Conservation (phyloP, 108 stramenopile genomes). For the Skeletonema costatum region DNA sequence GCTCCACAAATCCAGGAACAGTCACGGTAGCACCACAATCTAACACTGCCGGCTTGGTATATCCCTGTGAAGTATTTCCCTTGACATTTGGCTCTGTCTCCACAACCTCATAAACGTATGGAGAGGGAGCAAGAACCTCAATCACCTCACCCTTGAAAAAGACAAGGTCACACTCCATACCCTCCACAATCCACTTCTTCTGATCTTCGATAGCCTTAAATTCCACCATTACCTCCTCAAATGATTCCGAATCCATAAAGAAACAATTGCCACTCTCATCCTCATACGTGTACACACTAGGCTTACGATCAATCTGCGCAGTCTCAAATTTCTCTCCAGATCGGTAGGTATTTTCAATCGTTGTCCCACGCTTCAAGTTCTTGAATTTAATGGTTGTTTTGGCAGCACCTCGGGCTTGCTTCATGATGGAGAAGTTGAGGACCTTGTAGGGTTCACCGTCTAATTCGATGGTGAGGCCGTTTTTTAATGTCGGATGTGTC, state of each 20-base stretch:
- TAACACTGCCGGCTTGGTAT: constrained; percentile 81
- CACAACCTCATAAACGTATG: constrained; percentile 69
- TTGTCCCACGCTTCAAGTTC: constrained; percentile 90
- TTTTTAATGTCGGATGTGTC: constrained; percentile 94
- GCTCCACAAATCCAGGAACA: constrained; percentile 80
- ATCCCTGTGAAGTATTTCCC: constrained; percentile 94
- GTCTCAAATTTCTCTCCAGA: constrained; percentile 91
- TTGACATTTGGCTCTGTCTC: constrained; percentile 92
- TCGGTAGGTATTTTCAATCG: constrained; percentile 94
- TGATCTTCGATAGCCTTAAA: constrained; percentile 65
- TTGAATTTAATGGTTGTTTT: constrained; percentile 94
- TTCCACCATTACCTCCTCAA: constrained; percentile 84
- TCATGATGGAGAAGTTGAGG: constrained; percentile 90
- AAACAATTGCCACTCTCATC: constrained; percentile 79
- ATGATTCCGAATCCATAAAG: constrained; percentile 94
- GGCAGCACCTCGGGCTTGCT: constrained; percentile 91
- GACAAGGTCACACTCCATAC: constrained; percentile 77
- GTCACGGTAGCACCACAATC: constrained; percentile 76
- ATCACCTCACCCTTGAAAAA: constrained; percentile 87
- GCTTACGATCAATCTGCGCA: constrained; percentile 83
- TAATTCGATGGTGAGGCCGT: constrained; percentile 92
- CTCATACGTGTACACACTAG: constrained; percentile 84
- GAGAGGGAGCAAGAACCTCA: constrained; percentile 81
- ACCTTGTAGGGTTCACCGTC: constrained; percentile 93
- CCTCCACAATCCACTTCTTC: constrained; percentile 85